Base-by-base conservation (phyloP, 1,139 yeast genomes). In the Candida labiduridarum region DNA sequence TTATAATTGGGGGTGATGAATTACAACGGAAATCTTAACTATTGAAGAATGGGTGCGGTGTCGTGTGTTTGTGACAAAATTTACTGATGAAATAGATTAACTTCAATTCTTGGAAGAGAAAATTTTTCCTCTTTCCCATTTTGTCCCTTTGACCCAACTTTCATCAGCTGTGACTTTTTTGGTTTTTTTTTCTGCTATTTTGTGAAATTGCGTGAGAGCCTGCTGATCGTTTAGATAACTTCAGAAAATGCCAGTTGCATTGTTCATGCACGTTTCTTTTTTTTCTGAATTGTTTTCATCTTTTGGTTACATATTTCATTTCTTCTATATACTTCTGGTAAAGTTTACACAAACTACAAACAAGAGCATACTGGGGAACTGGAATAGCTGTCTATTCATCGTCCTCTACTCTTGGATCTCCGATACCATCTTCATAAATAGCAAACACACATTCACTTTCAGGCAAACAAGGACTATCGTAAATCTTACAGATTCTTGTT, bases 401-500 rank as follows among this genome's bases (percentile, higher is more conserved):
- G 48, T 88, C 96, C 50, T 87, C 96, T 40, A 85, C 86, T 60
- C 85, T 82, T 47, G 98, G 98, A 70, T 94, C 99, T 53, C 96
- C 97, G 57, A 94, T 87, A 52, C 99, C 99, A 63, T 94, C 97
- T 63, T 91, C 97, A 63, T 92, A 92, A 56, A 94, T 90, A 14
- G 97, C 98, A 74, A 94, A 94, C 12, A 91, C 87, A 61, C 97
- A 89, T 60, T 94, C 98, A 51, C 95, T 85, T 65, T 94, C 98
- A 0, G 99, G 97, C 55, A 94, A 76, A 66, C 97, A 91, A 2
- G 97, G 99, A 54, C 96, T 89, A 66, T 94, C 99, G 59, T 90
- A 91, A 49, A 94, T 87, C 68, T 90, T 91, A 72, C 98, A 94
- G 40, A 90, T 86, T 74, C 99, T 84, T 62, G 89, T 94, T 60